Evolutionary conservation across 305 asterid species (phyloP).

Genomic region (Rubia tinctorum): DNA sequence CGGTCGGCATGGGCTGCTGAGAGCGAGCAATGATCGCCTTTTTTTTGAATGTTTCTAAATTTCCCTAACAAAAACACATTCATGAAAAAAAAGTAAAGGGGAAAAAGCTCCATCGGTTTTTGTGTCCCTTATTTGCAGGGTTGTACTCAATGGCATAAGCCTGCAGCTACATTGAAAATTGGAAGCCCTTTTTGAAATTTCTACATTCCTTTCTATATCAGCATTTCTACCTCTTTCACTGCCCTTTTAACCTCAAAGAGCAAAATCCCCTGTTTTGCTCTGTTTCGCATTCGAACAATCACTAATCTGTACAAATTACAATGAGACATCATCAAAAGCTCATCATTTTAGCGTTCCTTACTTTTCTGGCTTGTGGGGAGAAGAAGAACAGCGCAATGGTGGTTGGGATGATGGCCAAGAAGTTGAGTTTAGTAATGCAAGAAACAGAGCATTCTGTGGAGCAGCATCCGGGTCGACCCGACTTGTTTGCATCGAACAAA

Average conservation of each 20-base stretch:
- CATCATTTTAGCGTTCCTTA: constrained; percentile 22
- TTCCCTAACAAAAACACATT: background rate
- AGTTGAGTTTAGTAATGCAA: constrained; percentile 10
- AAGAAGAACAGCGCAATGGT: constrained; percentile 16
- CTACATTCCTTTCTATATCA: background rate
- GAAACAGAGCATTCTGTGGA: constrained; percentile 7
- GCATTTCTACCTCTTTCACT: background rate
- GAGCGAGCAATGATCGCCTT: too few relatives aligned
- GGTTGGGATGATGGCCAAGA: constrained; percentile 22
- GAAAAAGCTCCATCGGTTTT: constrained; percentile 38
- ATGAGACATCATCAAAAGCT: constrained; percentile 24
- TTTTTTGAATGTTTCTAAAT: too few relatives aligned
- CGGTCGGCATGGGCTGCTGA: too few relatives aligned
- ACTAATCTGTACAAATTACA: background rate
- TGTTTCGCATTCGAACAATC: background rate
- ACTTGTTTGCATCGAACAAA: constrained; percentile 41
- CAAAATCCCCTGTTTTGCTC: background rate
- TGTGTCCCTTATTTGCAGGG: constrained; percentile 61
- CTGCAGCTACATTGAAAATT: constrained; percentile 7
- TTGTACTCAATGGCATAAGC: constrained; percentile 23
- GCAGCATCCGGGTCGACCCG: constrained; percentile 25
- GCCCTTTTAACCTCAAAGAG: background rate
- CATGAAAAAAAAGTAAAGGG: background rate
- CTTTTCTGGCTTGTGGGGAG: constrained; percentile 30
- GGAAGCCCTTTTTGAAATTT: background rate